Evolutionary conservation across 305 asterid species (phyloP), one percentile per base, ranked within the genome.

Genomic region (Fraxinus sp.): DNA sequence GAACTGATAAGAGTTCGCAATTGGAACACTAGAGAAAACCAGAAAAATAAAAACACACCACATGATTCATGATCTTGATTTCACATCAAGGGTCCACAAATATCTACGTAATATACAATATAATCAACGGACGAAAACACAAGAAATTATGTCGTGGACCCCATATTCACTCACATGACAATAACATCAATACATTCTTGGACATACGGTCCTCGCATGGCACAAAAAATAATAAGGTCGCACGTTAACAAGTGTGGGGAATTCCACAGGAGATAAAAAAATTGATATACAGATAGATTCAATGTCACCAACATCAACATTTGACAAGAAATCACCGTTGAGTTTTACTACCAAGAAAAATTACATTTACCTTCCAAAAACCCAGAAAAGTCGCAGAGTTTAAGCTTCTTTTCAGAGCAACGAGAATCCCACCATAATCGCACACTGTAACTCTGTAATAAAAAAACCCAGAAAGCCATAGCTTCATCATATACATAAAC

Each of bases 191-290:
- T 79, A 76, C 83, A 82, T 82, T 87, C 85, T 87, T 30, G 46
- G 71, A 33, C 86, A 82, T 79, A 82, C 81, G 87, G 75, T 32
- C 10, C 73, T 81, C 90, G 85, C 86, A 86, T 81, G 88, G 74
- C 74, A 66, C 16, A 4, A 10, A 66, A 66, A 66, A 26, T 66
- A 66, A 26, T 10, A 28, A 66, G 74, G 18, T 66, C 36, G 11
- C 35, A 66, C 36, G 74, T 66, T 66, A 28, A 8, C n/a, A 66
- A 66, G 11, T 3, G 35, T 66, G 24, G 37, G n/a, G 37, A 26
- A 26, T 66, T 26, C 18, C 35, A 24, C 18, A 24, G 74, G 18
- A 14, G 7, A 66, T 66, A n/a, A 18, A 18, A 59, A 59, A 18
- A 59, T 0, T 1, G 28, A 20, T 1, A 55, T 55, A 55, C 24